Evolutionary conservation across 1,139 yeast species (phyloP).

Genomic region (Yarrowia galli): DNA sequence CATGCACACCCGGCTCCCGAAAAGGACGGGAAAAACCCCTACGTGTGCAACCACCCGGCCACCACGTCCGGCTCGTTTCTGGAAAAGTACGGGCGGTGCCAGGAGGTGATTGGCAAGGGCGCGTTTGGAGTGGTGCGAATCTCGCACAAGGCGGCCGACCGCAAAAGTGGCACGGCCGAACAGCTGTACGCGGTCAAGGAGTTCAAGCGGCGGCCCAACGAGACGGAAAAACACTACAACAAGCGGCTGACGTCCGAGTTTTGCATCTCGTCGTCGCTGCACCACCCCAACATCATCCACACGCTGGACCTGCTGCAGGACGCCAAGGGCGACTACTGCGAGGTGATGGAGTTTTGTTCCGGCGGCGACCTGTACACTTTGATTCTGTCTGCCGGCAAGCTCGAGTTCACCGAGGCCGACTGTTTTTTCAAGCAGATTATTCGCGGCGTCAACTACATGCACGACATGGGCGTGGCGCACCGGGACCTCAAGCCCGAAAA

Average conservation of each 20-base stretch:
- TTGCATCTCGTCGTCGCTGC: slow-evolving; percentile 81
- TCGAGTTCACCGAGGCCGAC: slow-evolving; percentile 89
- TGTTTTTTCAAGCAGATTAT: slow-evolving; percentile 93
- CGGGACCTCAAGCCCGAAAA: slow-evolving; percentile 96
- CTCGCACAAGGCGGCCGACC: slow-evolving; percentile 60
- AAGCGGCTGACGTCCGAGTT: slow-evolving; percentile 83
- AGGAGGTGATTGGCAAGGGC: slow-evolving; percentile 82
- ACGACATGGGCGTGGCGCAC: slow-evolving; percentile 96
- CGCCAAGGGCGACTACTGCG: slow-evolving; percentile 91
- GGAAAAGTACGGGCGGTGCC: slow-evolving; percentile 80
- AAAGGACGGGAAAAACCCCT: slow-evolving; percentile 44
- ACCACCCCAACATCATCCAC: slow-evolving; percentile 80
- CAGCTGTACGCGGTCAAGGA: slow-evolving; percentile 82
- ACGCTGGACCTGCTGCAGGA: slow-evolving; percentile 88
- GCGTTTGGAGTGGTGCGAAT: slow-evolving; percentile 86
- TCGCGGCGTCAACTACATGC: slow-evolving; percentile 94
- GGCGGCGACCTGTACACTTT: slow-evolving; percentile 94
- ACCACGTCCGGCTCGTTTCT: slow-evolving; percentile 52
- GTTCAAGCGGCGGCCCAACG: slow-evolving; percentile 64
- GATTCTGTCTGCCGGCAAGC: slow-evolving; percentile 76
- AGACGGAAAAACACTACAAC: slow-evolving; percentile 65
- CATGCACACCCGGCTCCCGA: slow-evolving; percentile 47
- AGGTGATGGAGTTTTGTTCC: slow-evolving; percentile 95
- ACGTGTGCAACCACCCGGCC: slow-evolving; percentile 47
- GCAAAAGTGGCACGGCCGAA: slow-evolving; percentile 54